Evolutionary conservation across 2,329 filamentous ascomycete species (phyloP).

Genomic region (Fusarium sp.): DNA sequence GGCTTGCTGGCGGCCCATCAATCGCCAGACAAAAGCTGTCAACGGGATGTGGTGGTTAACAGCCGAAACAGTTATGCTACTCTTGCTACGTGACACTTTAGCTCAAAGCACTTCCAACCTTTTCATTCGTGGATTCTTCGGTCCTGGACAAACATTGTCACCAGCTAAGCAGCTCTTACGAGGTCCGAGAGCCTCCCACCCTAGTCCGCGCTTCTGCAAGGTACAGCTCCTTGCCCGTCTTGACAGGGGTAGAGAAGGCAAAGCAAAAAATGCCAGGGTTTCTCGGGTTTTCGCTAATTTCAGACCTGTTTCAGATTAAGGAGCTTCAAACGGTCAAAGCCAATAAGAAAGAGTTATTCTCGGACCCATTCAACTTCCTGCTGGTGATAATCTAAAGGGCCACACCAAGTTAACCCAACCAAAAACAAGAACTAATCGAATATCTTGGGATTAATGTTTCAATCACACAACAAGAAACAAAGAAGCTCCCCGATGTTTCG

Average conservation of each 20-base stretch:
- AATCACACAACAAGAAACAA: slow-evolving; percentile 6
- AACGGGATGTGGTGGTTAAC: not conserved
- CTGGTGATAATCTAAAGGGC: slow-evolving; percentile 8
- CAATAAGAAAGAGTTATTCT: slow-evolving; percentile 10
- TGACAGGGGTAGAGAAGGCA: slow-evolving; percentile 11
- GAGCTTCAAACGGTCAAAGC: slow-evolving; percentile 8
- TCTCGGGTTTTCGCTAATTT: slow-evolving; percentile 18
- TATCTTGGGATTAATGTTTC: slow-evolving; percentile 8
- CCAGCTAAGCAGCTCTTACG: not conserved
- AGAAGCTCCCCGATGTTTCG: slow-evolving; percentile 1
- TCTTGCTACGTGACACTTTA: not conserved
- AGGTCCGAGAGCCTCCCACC: slow-evolving; percentile 8
- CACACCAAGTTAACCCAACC: not conserved
- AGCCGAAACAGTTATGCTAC: slow-evolving; percentile 9
- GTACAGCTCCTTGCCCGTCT: slow-evolving; percentile 28
- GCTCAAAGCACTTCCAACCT: not conserved
- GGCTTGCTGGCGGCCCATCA: not conserved
- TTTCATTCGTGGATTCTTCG: not conserved
- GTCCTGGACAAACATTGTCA: not conserved
- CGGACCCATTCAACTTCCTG: not conserved
- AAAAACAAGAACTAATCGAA: not conserved
- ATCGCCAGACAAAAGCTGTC: not conserved
- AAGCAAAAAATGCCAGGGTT: not conserved
- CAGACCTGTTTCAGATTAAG: slow-evolving; percentile 32
- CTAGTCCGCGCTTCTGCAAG: slow-evolving; percentile 29